These are phyloP conservation scores for Boletales sp. DNA, from an alignment of 768 basidiomycete species.

Conservation along the genomic window DNA sequence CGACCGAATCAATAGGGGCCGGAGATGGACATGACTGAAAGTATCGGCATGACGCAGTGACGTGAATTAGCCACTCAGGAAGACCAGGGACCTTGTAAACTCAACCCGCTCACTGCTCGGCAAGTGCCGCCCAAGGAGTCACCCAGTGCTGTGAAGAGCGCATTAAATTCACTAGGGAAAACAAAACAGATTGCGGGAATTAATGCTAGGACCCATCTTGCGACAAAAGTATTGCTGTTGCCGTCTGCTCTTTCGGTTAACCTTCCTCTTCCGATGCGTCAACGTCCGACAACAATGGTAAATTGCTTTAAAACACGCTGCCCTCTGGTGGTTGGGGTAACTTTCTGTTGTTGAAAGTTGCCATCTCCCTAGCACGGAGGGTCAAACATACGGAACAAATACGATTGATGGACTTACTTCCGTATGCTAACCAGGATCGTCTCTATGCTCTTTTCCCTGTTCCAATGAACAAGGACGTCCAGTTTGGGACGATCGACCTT, in stretches of 20 bases:
- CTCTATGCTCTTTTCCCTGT: slow-evolving; percentile 75
- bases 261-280: slow-evolving; percentile 6
- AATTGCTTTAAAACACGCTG: slow-evolving; percentile 49
- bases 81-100: too few species aligned
- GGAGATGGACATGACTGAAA: too few species aligned
- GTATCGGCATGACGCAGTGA: too few species aligned
- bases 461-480: slow-evolving; percentile 73
- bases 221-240: slow-evolving; percentile 6
- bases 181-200: slow-evolving; percentile 15
- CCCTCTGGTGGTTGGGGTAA: slow-evolving; percentile 94
- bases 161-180: slow-evolving; percentile 15
- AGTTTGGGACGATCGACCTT: slow-evolving; percentile 75
- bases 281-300: not conserved
- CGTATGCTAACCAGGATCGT: slow-evolving; percentile 89
- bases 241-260: slow-evolving; percentile 11
- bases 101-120: too few species aligned
- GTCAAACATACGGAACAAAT: slow-evolving; percentile 4
- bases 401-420: slow-evolving; percentile 44
- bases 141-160: slow-evolving; percentile 2
- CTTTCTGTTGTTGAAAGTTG: slow-evolving; percentile 85
- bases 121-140: too few species aligned
- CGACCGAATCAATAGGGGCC: too few species aligned
- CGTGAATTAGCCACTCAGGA: too few species aligned
- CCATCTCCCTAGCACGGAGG: slow-evolving; percentile 77
- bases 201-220: slow-evolving; percentile 20